Conservation (phyloP, 192 early-diverging fungal genomes). For the Paraglomus brasilianum region DNA sequence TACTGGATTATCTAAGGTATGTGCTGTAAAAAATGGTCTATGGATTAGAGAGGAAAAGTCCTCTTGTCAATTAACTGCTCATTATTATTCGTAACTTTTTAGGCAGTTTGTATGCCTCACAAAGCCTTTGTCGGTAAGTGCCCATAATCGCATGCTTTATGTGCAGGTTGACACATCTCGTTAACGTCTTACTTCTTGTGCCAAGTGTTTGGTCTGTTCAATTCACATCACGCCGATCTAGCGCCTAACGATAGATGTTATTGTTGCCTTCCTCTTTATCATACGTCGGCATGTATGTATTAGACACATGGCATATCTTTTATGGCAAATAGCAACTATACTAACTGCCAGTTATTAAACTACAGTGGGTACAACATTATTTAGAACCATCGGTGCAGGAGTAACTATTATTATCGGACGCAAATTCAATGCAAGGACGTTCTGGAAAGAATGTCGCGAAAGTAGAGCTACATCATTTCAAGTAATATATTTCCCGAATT, state of each 20-base stretch:
- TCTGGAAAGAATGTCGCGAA: constrained; percentile 52
- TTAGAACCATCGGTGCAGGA: no score
- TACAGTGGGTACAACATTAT: no score
- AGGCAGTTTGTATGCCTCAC: constrained; percentile 21
- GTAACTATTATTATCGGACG: constrained; percentile 49
- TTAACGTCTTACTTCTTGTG: no score
- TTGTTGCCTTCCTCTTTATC: constrained; percentile 60
- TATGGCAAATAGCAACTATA: no score
- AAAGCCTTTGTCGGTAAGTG: constrained; percentile 23
- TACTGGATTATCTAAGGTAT: constrained; percentile 63
- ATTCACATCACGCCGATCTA: no score
- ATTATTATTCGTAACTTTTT: constrained; percentile 12
- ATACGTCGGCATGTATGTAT: constrained; percentile 54
- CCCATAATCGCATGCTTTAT: no score
- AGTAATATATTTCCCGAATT: constrained; percentile 28
- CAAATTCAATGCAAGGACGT: constrained; percentile 54
- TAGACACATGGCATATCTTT: not conserved
- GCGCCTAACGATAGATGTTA: constrained; percentile 51
- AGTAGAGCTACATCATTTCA: constrained; percentile 47
- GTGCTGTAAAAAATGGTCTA: constrained; percentile 50
- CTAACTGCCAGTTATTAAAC: no score
- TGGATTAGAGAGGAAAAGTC: constrained; percentile 36
- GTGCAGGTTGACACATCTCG: no score
- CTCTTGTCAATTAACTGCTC: not conserved
- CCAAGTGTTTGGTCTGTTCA: no score